Evolutionary conservation across 305 asterid species (phyloP).

Genomic region (Fraxinus ornus): DNA sequence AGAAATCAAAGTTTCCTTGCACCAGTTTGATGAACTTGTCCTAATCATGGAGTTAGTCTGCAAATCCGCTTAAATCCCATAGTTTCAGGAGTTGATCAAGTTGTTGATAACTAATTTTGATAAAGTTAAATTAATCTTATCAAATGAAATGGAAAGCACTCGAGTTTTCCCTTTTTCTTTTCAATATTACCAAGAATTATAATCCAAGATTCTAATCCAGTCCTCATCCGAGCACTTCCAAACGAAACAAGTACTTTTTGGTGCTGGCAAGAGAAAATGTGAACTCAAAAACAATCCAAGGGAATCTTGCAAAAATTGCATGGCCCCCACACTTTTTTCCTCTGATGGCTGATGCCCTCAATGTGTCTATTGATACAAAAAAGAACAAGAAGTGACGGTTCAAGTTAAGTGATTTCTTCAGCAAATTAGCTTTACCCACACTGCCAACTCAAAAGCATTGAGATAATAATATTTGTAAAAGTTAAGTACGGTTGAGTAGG

Average conservation of each 20-base stretch:
- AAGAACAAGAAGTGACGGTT: neutral
- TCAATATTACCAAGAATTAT: too few relatives aligned
- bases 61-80: neutral
- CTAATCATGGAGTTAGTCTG: neutral
- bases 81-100: neutral
- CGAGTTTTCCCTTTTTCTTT: neutral
- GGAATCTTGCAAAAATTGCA: neutral
- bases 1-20: neutral
- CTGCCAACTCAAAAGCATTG: neutral
- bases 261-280: neutral
- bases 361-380: neutral
- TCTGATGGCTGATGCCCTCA: neutral
- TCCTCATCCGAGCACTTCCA: neutral
- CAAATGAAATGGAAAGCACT: neutral
- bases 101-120: neutral
- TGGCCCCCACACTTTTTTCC: neutral
- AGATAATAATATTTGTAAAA: neutral
- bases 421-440: neutral
- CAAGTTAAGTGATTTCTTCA: neutral
- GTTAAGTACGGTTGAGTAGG: neutral
- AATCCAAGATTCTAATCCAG: neutral
- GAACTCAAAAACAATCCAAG: neutral
- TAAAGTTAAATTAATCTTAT: neutral
- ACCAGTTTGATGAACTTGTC: neutral
- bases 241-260: neutral